Conservation (phyloP, 768 basidiomycete species). For the Suillus hirtellus region DNA sequence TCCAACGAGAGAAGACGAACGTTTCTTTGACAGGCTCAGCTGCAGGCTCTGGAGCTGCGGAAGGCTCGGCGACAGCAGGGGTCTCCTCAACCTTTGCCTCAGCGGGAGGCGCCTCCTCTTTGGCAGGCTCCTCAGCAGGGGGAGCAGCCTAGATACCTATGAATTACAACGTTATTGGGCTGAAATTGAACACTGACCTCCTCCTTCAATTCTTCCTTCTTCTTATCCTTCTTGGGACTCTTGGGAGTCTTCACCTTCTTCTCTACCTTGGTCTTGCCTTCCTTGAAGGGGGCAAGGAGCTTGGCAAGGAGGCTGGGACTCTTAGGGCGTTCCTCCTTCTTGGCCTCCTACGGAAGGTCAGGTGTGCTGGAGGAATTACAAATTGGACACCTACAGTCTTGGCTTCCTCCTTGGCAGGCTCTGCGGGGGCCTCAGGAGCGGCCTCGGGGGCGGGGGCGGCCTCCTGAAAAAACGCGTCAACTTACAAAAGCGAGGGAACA, state of each 20-base stretch:
- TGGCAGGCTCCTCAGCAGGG: slow-evolving; percentile 36
- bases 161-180: slow-evolving; percentile 5
- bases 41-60: slow-evolving; percentile 30
- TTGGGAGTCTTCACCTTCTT: slow-evolving; percentile 63
- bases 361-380: slow-evolving; percentile 14
- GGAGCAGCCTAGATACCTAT: slow-evolving; percentile 26
- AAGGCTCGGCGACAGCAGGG: slow-evolving; percentile 33
- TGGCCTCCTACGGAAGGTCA: slow-evolving; percentile 32
- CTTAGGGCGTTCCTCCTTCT: slow-evolving; percentile 82
- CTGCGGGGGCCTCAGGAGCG: slow-evolving; percentile 23
- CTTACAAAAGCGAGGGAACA: too few species aligned
- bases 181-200: slow-evolving; percentile 42
- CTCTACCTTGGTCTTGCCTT: slow-evolving; percentile 48
- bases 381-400: slow-evolving; percentile 36
- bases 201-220: slow-evolving; percentile 59
- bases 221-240: slow-evolving; percentile 82
- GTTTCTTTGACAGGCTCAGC: slow-evolving; percentile 72
- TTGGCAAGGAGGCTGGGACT: slow-evolving; percentile 77
- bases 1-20: slow-evolving; percentile 40
- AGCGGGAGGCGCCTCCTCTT: slow-evolving; percentile 34
- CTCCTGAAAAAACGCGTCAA: slow-evolving; percentile 33
- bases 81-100: slow-evolving; percentile 46
- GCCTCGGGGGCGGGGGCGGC: slow-evolving; percentile 28
- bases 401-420: slow-evolving; percentile 42
- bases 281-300: slow-evolving; percentile 79